phyloP scores from a whole-genome alignment of 1,139 yeast species.

The Kluyveromyces sp. region DNA sequence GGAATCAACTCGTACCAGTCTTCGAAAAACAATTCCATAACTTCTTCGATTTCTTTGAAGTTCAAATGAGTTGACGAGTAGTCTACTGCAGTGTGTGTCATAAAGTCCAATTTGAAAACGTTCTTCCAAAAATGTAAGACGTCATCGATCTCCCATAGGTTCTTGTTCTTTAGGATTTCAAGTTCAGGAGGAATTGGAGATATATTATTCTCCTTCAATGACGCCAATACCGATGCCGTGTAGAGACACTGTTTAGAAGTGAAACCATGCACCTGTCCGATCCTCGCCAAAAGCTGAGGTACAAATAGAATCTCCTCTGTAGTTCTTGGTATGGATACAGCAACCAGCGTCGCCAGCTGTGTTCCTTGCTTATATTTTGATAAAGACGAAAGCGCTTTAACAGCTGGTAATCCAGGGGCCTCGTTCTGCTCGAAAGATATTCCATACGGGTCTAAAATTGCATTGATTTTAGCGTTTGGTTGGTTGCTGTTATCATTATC shows the following conservation, averaged over 20 bases:
- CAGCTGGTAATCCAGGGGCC: slow-evolving; percentile 78
- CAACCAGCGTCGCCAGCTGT: slow-evolving; percentile 59
- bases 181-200: slow-evolving; percentile 51
- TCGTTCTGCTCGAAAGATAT: slow-evolving; percentile 48
- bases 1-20: slow-evolving; percentile 76
- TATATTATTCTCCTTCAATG: slow-evolving; percentile 52
- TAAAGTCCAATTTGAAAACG: slow-evolving; percentile 20
- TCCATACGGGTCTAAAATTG: slow-evolving; percentile 20
- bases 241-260: slow-evolving; percentile 59
- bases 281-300: slow-evolving; percentile 60
- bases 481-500: not conserved
- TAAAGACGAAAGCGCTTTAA: slow-evolving; percentile 40
- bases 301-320: slow-evolving; percentile 71
- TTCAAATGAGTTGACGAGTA: slow-evolving; percentile 11
- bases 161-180: slow-evolving; percentile 15
- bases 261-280: slow-evolving; percentile 64
- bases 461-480: not conserved
- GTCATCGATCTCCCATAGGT: slow-evolving; percentile 27
- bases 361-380: slow-evolving; percentile 43
- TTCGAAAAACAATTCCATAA: slow-evolving; percentile 48
- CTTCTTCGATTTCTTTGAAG: slow-evolving; percentile 26
- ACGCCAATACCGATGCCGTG: slow-evolving; percentile 63
- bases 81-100: slow-evolving; percentile 4
- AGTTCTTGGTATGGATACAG: slow-evolving; percentile 66
- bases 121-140: slow-evolving; percentile 19